Percentiles rank a stretch among this genome's conserved stretches.
Conservation (phyloP, 1,284 basidiomycete species). For the Bjerkandera adusta region DNA sequence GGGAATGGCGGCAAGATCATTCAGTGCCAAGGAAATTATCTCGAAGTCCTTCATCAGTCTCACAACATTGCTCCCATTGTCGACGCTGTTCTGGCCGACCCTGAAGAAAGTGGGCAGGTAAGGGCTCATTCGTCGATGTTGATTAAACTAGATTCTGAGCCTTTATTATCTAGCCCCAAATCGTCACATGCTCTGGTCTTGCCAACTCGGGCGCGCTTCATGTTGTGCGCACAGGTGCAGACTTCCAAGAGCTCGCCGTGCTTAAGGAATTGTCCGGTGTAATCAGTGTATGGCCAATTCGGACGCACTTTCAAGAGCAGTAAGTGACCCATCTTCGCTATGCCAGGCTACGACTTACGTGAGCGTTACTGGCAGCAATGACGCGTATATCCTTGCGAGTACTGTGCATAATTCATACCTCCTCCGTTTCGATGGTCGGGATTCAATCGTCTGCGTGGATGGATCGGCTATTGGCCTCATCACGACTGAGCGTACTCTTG, state of each 20-base stretch:
- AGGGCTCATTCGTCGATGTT: constrained; percentile 8
- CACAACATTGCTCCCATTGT: constrained; percentile 87
- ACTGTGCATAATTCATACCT: constrained; percentile 52
- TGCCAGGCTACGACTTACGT: constrained; percentile 1
- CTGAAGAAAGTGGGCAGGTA: constrained; percentile 75
- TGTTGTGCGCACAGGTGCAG: constrained; percentile 83
- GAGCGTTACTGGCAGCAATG: constrained; percentile 31
- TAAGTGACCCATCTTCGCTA: constrained; percentile 34
- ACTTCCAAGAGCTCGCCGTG: constrained; percentile 66
- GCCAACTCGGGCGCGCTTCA: constrained; percentile 80
- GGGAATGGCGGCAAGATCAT: constrained; percentile 46
- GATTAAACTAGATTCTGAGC: neutral
- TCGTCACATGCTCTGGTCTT: constrained; percentile 89
- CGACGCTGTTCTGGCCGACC: constrained; percentile 80
- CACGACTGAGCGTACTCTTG: constrained; percentile 57
- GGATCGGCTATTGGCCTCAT: constrained; percentile 41
- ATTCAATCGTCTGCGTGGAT: constrained; percentile 38
- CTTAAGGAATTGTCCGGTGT: constrained; percentile 62
- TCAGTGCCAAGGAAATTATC: constrained; percentile 45
- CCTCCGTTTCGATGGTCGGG: constrained; percentile 45
- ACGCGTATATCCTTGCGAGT: constrained; percentile 59
- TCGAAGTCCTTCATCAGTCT: constrained; percentile 63
- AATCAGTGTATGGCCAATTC: constrained; percentile 64
- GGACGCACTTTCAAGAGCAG: constrained; percentile 47
- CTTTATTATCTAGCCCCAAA: constrained; percentile 47